These are phyloP conservation scores for Oldenlandia corymbosa DNA, from an alignment of 257 asterid species.

Conservation along the genomic window DNA sequence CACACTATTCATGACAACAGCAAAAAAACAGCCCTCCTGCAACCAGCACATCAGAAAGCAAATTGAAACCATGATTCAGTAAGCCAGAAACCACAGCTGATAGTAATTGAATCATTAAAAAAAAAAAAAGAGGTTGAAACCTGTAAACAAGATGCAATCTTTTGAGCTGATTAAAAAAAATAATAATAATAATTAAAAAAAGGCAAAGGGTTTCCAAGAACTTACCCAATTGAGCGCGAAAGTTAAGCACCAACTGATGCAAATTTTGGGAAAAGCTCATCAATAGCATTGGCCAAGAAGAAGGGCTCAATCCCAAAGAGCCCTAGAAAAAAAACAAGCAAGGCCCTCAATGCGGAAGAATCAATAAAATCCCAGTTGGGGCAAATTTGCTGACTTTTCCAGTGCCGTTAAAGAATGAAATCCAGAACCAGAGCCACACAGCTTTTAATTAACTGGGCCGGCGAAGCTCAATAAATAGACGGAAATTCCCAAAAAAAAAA, in stretches of 20 bases:
- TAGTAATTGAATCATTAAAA: slow-evolving; percentile 20
- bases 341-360: slow-evolving; percentile 1
- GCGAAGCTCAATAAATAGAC: not conserved
- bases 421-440: not conserved
- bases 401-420: not conserved
- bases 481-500: no score
- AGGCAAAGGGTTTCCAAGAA: slow-evolving; percentile 28
- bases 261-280: slow-evolving; percentile 1
- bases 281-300: slow-evolving; percentile 18
- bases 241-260: slow-evolving; percentile 17
- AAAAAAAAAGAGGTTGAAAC: not conserved
- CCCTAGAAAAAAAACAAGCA: slow-evolving; percentile 7
- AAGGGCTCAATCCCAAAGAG: not conserved
- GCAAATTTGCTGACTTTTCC: slow-evolving; percentile 10
- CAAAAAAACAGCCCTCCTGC: slow-evolving; percentile 22
- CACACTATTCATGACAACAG: slow-evolving; percentile 69
- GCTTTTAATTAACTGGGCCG: not conserved
- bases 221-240: slow-evolving; percentile 30
- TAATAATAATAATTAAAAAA: no score
- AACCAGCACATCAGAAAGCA: slow-evolving; percentile 18
- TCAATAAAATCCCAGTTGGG: slow-evolving; percentile 12
- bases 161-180: no score
- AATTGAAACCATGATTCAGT: slow-evolving; percentile 3
- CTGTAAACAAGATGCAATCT: slow-evolving; percentile 12
- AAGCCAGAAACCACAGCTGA: slow-evolving; percentile 15